phyloP scores from a whole-genome alignment of 306 rosid genomes.

The Pachyrhizus erosus region DNA sequence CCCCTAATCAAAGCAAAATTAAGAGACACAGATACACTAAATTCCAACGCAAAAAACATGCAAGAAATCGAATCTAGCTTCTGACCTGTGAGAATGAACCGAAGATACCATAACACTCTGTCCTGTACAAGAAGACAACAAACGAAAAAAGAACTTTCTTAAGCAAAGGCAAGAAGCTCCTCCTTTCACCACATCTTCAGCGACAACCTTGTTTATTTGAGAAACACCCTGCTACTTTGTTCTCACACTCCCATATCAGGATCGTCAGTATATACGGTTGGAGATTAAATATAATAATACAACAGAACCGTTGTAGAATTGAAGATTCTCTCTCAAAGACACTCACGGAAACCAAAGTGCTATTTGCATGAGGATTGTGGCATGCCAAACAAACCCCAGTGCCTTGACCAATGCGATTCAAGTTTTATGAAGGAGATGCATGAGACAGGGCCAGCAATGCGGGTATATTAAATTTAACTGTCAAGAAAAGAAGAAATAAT shows the following conservation, averaged over 20 bases:
- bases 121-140: conserved; percentile 31
- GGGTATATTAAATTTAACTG: conserved; percentile 43
- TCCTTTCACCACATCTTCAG: conserved; percentile 40
- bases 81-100: conserved; percentile 49
- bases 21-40: conserved; percentile 16
- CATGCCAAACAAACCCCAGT: conserved; percentile 83
- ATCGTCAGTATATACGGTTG: conserved; percentile 42
- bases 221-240: conserved; percentile 25
- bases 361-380: conserved; percentile 61
- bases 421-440: conserved; percentile 84
- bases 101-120: conserved; percentile 15
- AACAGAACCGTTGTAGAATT: conserved; percentile 41
- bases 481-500: conserved; percentile 13
- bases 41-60: conserved; percentile 13
- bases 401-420: conserved; percentile 72
- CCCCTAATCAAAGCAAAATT: conserved; percentile 17
- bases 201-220: conserved; percentile 47
- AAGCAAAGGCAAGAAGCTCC: conserved; percentile 30
- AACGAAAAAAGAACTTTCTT: not conserved
- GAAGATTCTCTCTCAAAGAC: conserved; percentile 51
- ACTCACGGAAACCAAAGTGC: conserved; percentile 63
- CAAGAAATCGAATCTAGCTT: conserved; percentile 21
- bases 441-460: conserved; percentile 67
- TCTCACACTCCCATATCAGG: conserved; percentile 42
- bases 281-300: conserved; percentile 14